Conservation (phyloP, 768 basidiomycete species). For the Harrya chromipes region DNA sequence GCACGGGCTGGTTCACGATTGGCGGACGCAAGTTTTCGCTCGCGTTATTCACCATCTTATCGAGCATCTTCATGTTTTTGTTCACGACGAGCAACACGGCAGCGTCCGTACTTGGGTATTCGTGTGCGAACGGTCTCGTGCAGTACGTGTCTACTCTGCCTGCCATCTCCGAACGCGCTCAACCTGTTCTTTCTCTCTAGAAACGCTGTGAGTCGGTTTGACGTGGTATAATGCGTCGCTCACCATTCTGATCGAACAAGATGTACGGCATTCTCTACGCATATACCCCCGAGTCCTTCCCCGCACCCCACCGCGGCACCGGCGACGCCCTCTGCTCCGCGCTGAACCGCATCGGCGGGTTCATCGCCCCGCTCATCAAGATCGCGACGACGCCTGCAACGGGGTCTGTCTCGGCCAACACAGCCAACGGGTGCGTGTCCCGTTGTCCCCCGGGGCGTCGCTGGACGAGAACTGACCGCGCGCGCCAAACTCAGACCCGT, state of each 20-base stretch:
- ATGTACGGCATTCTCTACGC: conserved; percentile 56
- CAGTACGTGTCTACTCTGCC: conserved; percentile 30
- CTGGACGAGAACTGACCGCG: neutral
- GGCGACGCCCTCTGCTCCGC: conserved; percentile 49
- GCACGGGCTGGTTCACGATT: conserved; percentile 30
- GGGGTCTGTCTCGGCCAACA: conserved; percentile 28
- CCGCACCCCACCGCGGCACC: conserved; percentile 54
- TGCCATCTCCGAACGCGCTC: neutral
- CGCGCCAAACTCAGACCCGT: conserved; percentile 35
- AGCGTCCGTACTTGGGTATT: conserved; percentile 42
- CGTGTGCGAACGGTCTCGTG: conserved; percentile 42
- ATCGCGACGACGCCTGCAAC: conserved; percentile 39
- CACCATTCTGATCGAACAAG: conserved; percentile 12
- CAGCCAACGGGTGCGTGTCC: conserved; percentile 36
- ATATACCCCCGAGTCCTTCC: conserved; percentile 60
- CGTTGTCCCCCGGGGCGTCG: neutral
- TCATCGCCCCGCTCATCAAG: conserved; percentile 49
- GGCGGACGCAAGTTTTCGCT: conserved; percentile 49
- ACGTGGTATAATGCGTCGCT: neutral
- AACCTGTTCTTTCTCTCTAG: neutral
- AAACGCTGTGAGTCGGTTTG: conserved; percentile 34
- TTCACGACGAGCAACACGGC: conserved; percentile 47
- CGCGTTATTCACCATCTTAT: conserved; percentile 42
- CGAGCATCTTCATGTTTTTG: conserved; percentile 47
- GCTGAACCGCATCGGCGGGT: conserved; percentile 46